phyloP scores from a whole-genome alignment of 192 early-diverging fungal species.

The Neocallimastix lanati region DNA sequence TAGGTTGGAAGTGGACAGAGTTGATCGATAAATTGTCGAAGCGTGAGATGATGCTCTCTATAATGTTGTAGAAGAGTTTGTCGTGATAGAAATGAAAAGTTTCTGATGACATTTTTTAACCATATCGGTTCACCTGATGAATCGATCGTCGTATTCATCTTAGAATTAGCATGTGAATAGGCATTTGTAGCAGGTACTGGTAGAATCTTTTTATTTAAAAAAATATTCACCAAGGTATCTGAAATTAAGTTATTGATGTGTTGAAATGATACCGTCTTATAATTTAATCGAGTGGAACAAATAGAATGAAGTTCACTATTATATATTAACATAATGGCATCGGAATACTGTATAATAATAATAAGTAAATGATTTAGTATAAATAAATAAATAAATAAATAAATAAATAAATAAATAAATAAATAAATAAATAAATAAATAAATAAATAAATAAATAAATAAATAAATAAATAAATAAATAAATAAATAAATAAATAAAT shows the following conservation, averaged over 20 bases:
- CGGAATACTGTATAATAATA: background rate
- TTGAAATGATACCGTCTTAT: background rate
- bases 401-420: background rate
- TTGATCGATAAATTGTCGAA: background rate
- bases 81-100: too few species aligned
- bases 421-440: constrained; percentile 1
- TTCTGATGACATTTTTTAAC: too few species aligned
- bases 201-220: background rate
- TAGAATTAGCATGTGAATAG: too few species aligned
- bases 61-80: background rate
- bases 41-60: background rate
- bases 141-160: too few species aligned
- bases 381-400: background rate
- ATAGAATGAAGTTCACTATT: background rate
- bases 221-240: background rate
- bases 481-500: too few species aligned
- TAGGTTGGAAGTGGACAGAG: background rate
- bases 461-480: too few species aligned
- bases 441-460: too few species aligned
- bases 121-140: too few species aligned
- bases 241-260: background rate
- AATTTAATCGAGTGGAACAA: background rate
- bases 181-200: too few species aligned
- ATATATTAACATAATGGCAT: background rate
- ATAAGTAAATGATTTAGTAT: background rate